Conservation (phyloP, 164 flowering plant species). For the Vitis rotundifolia region DNA sequence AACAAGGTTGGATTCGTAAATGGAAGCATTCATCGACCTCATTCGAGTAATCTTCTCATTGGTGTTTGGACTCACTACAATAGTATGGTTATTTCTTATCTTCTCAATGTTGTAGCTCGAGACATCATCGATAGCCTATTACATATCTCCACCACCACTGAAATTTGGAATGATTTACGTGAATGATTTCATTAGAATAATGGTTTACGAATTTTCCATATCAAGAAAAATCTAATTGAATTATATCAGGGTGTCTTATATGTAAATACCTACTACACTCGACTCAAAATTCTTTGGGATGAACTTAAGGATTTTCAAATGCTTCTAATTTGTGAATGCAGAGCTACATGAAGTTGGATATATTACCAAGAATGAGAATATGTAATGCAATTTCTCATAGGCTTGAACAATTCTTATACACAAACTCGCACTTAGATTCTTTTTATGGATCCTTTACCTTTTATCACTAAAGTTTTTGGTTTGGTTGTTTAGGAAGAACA, state of each 20-base stretch:
- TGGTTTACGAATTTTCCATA: neutral
- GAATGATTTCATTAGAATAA: neutral
- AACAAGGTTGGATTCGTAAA: no score
- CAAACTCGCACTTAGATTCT: neutral
- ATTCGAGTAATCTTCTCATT: no score
- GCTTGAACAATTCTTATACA: neutral
- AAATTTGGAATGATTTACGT: neutral
- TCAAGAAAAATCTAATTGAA: neutral
- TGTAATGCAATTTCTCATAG: neutral
- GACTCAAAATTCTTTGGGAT: neutral
- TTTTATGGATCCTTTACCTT: neutral
- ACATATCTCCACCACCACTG: no score
- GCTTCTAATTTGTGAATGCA: neutral
- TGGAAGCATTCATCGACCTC: no score
- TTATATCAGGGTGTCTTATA: neutral
- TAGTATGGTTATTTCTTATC: no score
- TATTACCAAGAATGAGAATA: neutral
- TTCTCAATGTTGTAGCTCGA: no score
- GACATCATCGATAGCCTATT: no score
- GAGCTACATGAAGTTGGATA: neutral
- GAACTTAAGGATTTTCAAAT: neutral
- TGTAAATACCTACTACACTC: neutral
- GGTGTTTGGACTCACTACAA: no score
- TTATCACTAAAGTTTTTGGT: neutral
- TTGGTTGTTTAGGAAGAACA: no score